Evolutionary conservation across 495 filamentous ascomycete genomes (phyloP).

Genomic region (Podospora pseudopauciseta): DNA sequence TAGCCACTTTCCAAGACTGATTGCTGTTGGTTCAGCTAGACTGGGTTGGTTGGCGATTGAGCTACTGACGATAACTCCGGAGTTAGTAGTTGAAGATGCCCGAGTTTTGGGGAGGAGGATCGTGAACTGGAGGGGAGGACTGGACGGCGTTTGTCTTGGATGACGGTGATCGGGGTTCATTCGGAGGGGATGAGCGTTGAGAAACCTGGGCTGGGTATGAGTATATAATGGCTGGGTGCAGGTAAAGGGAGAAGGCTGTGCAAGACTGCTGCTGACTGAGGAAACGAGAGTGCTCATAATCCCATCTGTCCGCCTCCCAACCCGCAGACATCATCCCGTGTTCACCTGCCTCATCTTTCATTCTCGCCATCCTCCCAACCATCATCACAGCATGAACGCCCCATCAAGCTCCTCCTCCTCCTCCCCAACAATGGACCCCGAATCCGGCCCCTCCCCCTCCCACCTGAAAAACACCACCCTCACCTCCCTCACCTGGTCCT

Average conservation of each 20-base stretch:
- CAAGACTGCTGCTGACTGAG: too few relatives aligned
- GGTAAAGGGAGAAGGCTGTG: not conserved
- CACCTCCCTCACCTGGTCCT: constrained; percentile 8
- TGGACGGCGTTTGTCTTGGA: not conserved
- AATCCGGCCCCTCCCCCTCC: not conserved
- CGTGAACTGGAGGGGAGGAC: not conserved
- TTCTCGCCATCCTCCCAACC: not conserved
- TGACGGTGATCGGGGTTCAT: not conserved
- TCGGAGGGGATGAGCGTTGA: not conserved
- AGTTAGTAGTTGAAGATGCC: not conserved
- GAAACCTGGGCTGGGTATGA: not conserved
- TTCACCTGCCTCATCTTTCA: too few relatives aligned
- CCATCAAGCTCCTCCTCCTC: not conserved
- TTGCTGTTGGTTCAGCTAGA: not conserved
- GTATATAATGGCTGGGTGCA: not conserved
- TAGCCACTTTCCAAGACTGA: not conserved
- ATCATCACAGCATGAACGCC: not conserved
- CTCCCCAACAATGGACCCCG: not conserved
- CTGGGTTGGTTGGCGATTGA: not conserved
- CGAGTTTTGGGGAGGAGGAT: not conserved
- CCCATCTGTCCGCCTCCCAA: too few relatives aligned
- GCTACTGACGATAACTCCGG: not conserved
- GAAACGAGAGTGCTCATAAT: too few relatives aligned
- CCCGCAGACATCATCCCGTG: too few relatives aligned
- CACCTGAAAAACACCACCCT: not conserved